Base-by-base conservation (phyloP, 768 basidiomycete species). In the Tubosaeta sp. region DNA sequence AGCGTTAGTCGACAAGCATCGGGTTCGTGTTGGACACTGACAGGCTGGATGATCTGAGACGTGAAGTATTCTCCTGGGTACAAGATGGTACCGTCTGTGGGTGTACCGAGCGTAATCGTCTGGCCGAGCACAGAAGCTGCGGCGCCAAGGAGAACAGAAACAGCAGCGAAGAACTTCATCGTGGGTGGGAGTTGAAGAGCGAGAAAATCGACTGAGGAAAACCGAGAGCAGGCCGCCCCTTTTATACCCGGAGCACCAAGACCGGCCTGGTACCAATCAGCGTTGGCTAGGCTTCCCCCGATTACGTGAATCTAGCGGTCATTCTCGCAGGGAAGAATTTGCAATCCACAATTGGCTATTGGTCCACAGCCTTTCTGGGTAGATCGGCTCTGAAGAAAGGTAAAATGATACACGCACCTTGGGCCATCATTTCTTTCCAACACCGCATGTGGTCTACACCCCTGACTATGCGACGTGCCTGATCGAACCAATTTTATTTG, bases 51-150 rank as follows among this genome's bases (percentile, higher is more conserved):
- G 24, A 67, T 18, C 29, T 64, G 57, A 19, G 57, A 44, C 1
- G 48, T 57, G 36, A 68, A 55, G n/a, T 31, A 44, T 32, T 61
- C 6, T 12, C 66, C 66, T 14, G 13, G 51, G 3, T 1, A 1
- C 16, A 68, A 29, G 29, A 60, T 42, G 9, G 53, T 30, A 14
- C 67, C 65, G 7, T 56, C 12, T 6, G 55, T 47, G 19, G 67
- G 66, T 25, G 41, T 7, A 25, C 61, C 63, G 7, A 69, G 48
- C 32, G 56, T 48, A 9, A 68, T 69, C 1, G 66, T 68, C 55
- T 69, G 67, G 9, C 59, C 57, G 9, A 68, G 30, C 10, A 53
- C 58, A 32, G 52, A 51, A 0, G 42, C 52, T 6, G 44, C 53
- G 8, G 32, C 54, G 12, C 46, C 30, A n/a, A 36, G 31, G 10